Evolutionary conservation across 2,329 filamentous ascomycete species (phyloP).

Genomic region (Dothideomycetidae sp.): DNA sequence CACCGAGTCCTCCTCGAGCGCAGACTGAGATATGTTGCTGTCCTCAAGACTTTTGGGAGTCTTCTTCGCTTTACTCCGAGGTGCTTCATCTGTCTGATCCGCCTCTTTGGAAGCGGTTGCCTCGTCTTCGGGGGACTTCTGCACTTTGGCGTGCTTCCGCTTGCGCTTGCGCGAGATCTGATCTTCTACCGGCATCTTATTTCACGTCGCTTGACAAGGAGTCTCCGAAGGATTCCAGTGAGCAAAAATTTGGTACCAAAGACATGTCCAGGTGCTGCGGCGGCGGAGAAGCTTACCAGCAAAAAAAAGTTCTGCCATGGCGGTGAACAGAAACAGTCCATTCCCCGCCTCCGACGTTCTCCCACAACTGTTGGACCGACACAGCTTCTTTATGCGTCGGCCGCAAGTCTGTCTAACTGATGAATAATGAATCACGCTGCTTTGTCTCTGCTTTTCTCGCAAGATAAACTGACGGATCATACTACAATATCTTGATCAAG

Average conservation of each 20-base stretch:
- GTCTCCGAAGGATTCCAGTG: no score
- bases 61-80: conserved; percentile 29
- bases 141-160: conserved; percentile 30
- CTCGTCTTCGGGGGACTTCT: conserved; percentile 7
- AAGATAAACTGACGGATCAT: no score
- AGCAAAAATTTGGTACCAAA: no score
- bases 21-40: conserved; percentile 15
- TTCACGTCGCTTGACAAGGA: no score
- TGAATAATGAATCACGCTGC: no score
- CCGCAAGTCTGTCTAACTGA: no score
- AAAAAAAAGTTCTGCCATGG: background rate
- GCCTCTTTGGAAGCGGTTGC: background rate
- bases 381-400: no score
- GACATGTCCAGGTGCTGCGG: background rate
- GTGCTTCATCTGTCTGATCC: conserved; percentile 23
- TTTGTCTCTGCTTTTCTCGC: no score
- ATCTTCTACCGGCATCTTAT: conserved; percentile 25
- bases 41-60: conserved; percentile 21
- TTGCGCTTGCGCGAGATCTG: conserved; percentile 33
- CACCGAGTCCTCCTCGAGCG: conserved; percentile 21
- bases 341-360: no score
- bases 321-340: no score
- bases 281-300: background rate
- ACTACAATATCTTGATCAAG: no score
- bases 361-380: no score